Percentiles rank a stretch among this genome's conserved stretches.
These are phyloP conservation scores for Shiraia sp. DNA, from an alignment of 2,329 filamentous ascomycete species.

Conservation along the genomic window DNA sequence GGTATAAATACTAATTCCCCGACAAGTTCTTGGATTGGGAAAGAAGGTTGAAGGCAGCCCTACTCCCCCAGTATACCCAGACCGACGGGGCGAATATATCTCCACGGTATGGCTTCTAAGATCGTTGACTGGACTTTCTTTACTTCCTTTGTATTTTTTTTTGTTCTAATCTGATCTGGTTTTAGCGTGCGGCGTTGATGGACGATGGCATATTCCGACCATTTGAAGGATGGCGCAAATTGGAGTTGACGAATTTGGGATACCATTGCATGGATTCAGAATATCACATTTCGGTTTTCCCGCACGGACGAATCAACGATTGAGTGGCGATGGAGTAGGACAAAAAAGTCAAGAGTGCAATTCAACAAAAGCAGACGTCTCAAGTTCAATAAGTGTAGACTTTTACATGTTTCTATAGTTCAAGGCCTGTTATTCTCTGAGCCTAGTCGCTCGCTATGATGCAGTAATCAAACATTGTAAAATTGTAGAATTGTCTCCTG, in stretches of 20 bases:
- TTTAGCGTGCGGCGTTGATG: constrained; percentile 26
- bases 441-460: no score
- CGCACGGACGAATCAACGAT: neutral
- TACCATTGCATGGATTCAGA: constrained; percentile 19
- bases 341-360: no score
- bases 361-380: no score
- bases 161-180: constrained; percentile 13
- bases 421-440: no score
- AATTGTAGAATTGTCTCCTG: no score
- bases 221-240: constrained; percentile 15
- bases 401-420: no score
- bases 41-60: constrained; percentile 38
- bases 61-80: constrained; percentile 1
- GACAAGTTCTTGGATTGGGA: constrained; percentile 22
- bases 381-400: no score
- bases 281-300: neutral
- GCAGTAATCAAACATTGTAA: no score
- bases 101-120: neutral
- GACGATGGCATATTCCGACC: constrained; percentile 9
- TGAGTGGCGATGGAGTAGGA: neutral
- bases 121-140: constrained; percentile 8
- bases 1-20: constrained; percentile 24
- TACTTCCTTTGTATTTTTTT: constrained; percentile 4
- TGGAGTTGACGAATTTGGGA: constrained; percentile 10
- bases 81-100: neutral